phyloP scores from a whole-genome alignment of 208 protist genomes.

The Borovskyia barvae region DNA sequence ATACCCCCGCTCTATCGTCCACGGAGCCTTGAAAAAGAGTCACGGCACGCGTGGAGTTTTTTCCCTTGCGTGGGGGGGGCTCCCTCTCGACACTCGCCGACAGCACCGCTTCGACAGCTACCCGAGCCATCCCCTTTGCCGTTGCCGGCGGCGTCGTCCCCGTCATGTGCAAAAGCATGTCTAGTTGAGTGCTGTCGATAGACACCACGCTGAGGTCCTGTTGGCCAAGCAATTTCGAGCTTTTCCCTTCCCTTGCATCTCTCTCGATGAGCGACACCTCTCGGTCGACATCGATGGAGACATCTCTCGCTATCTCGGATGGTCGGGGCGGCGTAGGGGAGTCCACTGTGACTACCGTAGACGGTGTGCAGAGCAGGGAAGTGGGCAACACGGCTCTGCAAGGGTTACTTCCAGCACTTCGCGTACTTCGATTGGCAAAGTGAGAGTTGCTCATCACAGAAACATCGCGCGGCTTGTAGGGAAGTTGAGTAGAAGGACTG shows the following conservation, averaged over 20 bases:
- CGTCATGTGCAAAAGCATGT: constrained; percentile 15
- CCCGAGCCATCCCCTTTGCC: not conserved
- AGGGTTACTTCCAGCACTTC: constrained; percentile 34
- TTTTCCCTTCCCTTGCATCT: not conserved
- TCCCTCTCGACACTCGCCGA: not conserved
- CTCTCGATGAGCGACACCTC: not conserved
- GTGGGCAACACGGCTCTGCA: constrained; percentile 22
- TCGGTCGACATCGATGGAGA: not conserved
- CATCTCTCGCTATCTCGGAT: no score
- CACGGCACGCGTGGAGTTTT: not conserved
- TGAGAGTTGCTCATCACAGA: constrained; percentile 38
- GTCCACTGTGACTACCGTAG: no score
- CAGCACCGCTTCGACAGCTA: not conserved
- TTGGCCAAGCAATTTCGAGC: not conserved
- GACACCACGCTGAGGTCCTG: constrained; percentile 38
- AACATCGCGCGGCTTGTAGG: constrained; percentile 53
- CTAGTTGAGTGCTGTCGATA: constrained; percentile 38
- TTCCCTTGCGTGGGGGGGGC: not conserved
- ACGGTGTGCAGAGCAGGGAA: not conserved
- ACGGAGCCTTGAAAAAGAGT: constrained; percentile 4
- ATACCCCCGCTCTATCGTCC: not conserved
- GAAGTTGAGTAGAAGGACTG: constrained; percentile 15
- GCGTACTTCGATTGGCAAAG: constrained; percentile 51
- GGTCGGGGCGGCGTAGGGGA: no score
- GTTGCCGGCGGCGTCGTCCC: not conserved